Evolutionary conservation across 805 yeast species (phyloP).

Genomic region (Pichia nakasei): DNA sequence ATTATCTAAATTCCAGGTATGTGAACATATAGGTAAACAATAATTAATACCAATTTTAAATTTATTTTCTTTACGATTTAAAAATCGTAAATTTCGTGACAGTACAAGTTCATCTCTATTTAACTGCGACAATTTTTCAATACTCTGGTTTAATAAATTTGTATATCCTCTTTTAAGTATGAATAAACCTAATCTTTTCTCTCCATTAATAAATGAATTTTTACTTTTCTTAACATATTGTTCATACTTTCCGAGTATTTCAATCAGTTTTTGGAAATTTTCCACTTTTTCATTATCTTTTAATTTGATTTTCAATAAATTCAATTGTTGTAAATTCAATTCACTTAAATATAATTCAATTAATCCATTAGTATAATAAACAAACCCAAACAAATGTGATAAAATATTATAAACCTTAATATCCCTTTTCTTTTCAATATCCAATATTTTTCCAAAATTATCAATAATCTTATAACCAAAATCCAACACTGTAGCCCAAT

Average conservation of each 20-base stretch:
- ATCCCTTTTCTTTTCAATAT: neutral
- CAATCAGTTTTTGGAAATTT: neutral
- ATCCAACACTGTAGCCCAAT: neutral
- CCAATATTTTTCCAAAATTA: constrained; percentile 13
- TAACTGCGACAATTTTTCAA: neutral
- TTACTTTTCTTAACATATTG: neutral
- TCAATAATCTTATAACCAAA: constrained; percentile 12
- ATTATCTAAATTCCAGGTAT: constrained; percentile 9
- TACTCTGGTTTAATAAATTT: neutral
- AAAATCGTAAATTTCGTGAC: neutral
- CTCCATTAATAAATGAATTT: neutral
- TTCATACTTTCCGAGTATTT: neutral
- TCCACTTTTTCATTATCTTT: neutral
- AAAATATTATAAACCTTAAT: neutral
- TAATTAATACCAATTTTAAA: constrained; percentile 9
- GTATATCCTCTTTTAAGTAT: neutral
- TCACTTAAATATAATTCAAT: constrained; percentile 2
- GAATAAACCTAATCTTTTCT: neutral
- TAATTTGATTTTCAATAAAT: neutral
- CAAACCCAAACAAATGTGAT: constrained; percentile 4
- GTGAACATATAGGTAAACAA: constrained; percentile 12
- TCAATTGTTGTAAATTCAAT: neutral
- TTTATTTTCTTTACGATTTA: neutral
- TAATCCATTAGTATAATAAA: constrained; percentile 10
- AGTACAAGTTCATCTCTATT: neutral